Evolutionary conservation across 306 rosid species (phyloP).

Genomic region (Carpinus viminea): DNA sequence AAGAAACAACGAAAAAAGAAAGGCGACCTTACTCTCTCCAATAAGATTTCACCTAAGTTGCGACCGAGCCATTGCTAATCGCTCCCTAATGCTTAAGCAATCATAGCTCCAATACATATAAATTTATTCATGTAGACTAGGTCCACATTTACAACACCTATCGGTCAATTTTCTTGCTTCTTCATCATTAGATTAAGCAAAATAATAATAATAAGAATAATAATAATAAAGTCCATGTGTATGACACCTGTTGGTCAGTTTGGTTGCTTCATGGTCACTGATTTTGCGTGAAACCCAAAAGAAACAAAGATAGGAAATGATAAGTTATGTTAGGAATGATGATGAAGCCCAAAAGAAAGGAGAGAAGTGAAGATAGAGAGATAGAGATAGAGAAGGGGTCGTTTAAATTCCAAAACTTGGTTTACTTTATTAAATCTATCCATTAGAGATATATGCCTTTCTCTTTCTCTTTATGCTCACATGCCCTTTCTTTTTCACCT

Average conservation of each 20-base stretch:
- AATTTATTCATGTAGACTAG: background rate
- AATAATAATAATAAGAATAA: no score
- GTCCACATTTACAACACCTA: background rate
- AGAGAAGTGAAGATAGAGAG: no score
- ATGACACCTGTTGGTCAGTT: background rate
- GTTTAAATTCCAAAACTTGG: no score
- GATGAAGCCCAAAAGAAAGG: no score
- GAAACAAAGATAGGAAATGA: background rate
- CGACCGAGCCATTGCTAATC: background rate
- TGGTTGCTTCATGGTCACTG: background rate
- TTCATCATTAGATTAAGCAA: background rate
- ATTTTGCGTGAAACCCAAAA: background rate
- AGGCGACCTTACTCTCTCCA: background rate
- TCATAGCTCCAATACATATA: no score
- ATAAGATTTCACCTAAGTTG: background rate
- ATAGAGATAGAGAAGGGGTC: no score
- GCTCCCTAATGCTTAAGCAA: background rate
- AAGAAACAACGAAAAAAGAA: background rate
- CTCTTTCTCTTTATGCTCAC: no score
- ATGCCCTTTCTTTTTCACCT: constrained; percentile 19
- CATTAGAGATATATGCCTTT: no score
- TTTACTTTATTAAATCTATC: no score
- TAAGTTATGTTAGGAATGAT: no score
- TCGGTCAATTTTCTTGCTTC: background rate
- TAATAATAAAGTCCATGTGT: background rate